Evolutionary conservation across 495 filamentous ascomycete species (phyloP), one percentile per base, ranked within the genome.

Genomic region (Annulohypoxylon nitens): DNA sequence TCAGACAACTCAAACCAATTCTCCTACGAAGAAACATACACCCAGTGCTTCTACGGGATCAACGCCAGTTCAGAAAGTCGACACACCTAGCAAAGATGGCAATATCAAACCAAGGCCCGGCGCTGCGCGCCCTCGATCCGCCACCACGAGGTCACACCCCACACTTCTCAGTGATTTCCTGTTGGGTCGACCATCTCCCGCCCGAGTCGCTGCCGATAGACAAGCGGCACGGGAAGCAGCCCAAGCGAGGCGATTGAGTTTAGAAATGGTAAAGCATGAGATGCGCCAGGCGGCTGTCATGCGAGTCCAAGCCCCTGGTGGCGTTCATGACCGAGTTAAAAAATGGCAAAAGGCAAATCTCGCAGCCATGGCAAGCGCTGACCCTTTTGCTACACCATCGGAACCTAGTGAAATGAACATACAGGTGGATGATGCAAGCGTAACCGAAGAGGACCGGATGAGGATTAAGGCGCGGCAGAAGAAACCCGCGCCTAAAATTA

Each of bases 301-400:
- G 61, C 81, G 81, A 60, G 62, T 88, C 6, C 84, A 84, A 68
- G 81, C 79, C 37, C 86, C 86, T 0, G 82, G 83, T 1, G 82
- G 83, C 9, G 92, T 93, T 9, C 85, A 87, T 55, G 88, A 91
- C 39, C 85, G 91, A 70, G 90, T 95, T 16, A 90, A 90, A 53
- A 86, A 88, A 81, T 95, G 92, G 92, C 92, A 95, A 71, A 93
- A 87, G 86, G 85, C 74, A 80, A 92, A 76, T 84, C 90, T 76
- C 78, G 85, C 84, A 14, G 86, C 88, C 63, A 83, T 83, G 69
- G 81, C 82, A 53, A 67, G 72, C 14, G 81, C 80, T 4, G 75
- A 81, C 16, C 79, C 84, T 8, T 70, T 82, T 25, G 82, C 80
- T 14, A 73, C 82, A 2, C 76, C 80, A 3, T 80, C 76, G 16